A percentile compares a stretch with the other conserved stretches of the same genome.
Conservation (phyloP, 257 asterid genomes). For the Lavandula angustifolia region DNA sequence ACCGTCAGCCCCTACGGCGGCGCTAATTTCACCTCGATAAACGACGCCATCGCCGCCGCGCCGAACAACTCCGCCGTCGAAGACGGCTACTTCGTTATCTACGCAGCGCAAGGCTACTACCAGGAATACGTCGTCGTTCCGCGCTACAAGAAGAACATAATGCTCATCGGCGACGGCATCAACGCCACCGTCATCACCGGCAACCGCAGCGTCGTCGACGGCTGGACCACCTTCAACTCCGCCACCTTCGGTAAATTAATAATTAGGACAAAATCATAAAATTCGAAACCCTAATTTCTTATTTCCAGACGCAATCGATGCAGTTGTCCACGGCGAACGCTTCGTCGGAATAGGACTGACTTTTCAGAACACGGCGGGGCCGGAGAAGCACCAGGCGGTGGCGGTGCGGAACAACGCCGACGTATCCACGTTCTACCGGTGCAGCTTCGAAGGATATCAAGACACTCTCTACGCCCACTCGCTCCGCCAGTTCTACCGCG, state of each 20-base stretch:
- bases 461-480: constrained; percentile 38
- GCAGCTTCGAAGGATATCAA: constrained; percentile 33
- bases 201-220: constrained; percentile 46
- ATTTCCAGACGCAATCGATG: too few species aligned
- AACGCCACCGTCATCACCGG: constrained; percentile 44
- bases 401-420: constrained; percentile 32
- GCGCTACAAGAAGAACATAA: constrained; percentile 37
- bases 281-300: too few species aligned
- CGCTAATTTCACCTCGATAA: constrained; percentile 42
- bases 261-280: too few species aligned
- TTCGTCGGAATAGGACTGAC: constrained; percentile 34
- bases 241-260: constrained; percentile 53
- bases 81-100: constrained; percentile 45
- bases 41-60: constrained; percentile 44
- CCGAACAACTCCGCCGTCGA: constrained; percentile 37
- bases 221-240: constrained; percentile 53
- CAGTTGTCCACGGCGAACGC: constrained; percentile 24
- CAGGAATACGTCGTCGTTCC: constrained; percentile 46
- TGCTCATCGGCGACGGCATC: constrained; percentile 44
- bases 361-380: constrained; percentile 33
- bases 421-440: constrained; percentile 32
- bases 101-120: constrained; percentile 44
- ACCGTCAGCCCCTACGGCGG: constrained; percentile 47
- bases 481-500: constrained; percentile 29
- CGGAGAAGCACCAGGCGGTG: constrained; percentile 37